Evolutionary conservation across 768 basidiomycete species (phyloP), one percentile per base, ranked within the genome.

Genomic region (Suillus weaverae): DNA sequence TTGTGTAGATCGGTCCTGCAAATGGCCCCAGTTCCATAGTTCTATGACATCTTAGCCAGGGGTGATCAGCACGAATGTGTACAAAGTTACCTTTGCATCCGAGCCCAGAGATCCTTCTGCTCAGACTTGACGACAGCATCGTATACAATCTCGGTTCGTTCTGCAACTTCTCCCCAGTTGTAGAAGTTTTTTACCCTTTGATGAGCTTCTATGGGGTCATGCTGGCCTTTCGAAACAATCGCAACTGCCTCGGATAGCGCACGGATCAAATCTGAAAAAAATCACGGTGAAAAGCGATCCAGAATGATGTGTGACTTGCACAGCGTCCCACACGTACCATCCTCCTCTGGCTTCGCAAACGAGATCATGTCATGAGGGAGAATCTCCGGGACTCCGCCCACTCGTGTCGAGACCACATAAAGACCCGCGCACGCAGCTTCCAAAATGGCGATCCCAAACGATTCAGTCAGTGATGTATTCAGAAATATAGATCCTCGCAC

Each of bases 361-460:
- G 92, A 94, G 65, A 99, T 95, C 92, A 98, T 92, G 69, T 97
- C 94, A 64, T 88, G 80, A 0, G 97, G 97, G 16, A 99, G 79
- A 62, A 99, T 91, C 75, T 99, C 97, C 0, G 97, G 94, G 0
- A 98, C 93, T 1, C 97, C 97, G 0, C 97, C 97, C 0, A 98
- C 97, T 51, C 89, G 87, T 0, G 97, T 99, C 48, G 90, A 90
- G 57, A 99, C 97, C 59, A 98, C 91, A 72, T 97, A 97, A 18
- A 98, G 82, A 1, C 97, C 97, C 0, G 94, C 88, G 68, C 93
- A 96, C 0, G 97, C 97, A 0, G 97, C 97, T 79, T 99, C 97
- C 50, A 99, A 84, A 68, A 97, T 95, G n/a, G 92, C 93, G 68
- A 97, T 99, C 0, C 97, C 97, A 69, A 99, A 99, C 0, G 97